These are phyloP conservation scores for Hemerocallis citrina DNA, from an alignment of 106 monocot genomes.

Conservation along the genomic window DNA sequence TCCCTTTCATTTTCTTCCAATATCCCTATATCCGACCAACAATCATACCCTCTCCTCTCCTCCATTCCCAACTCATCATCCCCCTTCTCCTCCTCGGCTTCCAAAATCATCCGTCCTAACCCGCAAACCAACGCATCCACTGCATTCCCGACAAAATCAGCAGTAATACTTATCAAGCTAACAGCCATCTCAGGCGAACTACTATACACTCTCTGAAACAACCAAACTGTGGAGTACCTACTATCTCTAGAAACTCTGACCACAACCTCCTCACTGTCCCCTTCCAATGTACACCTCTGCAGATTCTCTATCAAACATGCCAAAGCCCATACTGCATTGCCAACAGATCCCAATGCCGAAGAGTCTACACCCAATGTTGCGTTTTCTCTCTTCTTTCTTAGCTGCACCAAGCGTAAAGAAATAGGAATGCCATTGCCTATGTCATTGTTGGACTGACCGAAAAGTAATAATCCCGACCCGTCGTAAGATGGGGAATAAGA, in stretches of 20 bases:
- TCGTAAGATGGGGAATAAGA: constrained; percentile 3
- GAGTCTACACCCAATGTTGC: neutral
- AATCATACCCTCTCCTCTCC: constrained; percentile 3
- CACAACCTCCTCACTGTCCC: neutral
- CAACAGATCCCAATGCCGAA: constrained; percentile 5
- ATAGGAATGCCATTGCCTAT: constrained; percentile 23
- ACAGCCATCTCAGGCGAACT: constrained; percentile 37
- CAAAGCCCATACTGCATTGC: constrained; percentile 29
- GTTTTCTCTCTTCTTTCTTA: constrained; percentile 25
- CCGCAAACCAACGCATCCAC: constrained; percentile 6
- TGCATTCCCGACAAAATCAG: constrained; percentile 23
- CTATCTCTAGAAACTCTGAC: constrained; percentile 15
- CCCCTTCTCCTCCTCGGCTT: neutral
- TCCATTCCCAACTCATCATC: too few relatives aligned
- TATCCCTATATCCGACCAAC: constrained; percentile 30
- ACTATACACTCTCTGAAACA: constrained; percentile 41
- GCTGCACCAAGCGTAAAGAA: constrained; percentile 44
- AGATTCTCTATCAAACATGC: constrained; percentile 28
- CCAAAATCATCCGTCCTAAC: neutral
- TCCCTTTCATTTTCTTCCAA: neutral
- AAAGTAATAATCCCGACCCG: neutral
- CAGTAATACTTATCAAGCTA: constrained; percentile 18
- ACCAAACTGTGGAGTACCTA: constrained; percentile 28
- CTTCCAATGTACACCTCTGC: constrained; percentile 15
- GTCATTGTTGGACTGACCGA: constrained; percentile 5